phyloP scores from a whole-genome alignment of 2,329 filamentous ascomycete genomes.

The Cladophialophora carrionii region DNA sequence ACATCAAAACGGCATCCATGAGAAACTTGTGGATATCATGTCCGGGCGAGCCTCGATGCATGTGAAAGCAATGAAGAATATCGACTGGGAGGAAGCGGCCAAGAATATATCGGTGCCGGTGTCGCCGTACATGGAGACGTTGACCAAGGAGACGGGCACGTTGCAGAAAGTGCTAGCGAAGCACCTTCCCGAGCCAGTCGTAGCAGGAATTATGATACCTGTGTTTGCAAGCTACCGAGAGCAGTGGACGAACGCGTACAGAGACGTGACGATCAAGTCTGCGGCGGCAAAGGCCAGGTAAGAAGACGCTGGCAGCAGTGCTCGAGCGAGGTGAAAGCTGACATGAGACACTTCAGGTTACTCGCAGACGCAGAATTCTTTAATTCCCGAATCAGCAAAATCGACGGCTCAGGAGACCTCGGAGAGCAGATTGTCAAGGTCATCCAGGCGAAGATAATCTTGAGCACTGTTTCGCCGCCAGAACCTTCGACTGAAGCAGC shows the following conservation, averaged over 20 bases:
- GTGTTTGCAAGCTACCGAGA: constrained; percentile 82
- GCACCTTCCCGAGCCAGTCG: constrained; percentile 74
- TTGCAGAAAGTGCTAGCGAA: constrained; percentile 82
- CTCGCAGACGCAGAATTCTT: constrained; percentile 75
- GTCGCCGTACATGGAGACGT: constrained; percentile 80
- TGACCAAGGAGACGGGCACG: constrained; percentile 83
- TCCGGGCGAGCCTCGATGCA: constrained; percentile 73
- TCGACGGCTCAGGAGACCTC: constrained; percentile 76
- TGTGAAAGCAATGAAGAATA: constrained; percentile 71
- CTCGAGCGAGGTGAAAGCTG: constrained; percentile 33
- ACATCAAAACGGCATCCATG: constrained; percentile 86
- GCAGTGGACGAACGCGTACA: constrained; percentile 73
- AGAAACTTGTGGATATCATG: constrained; percentile 94
- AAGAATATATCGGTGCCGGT: constrained; percentile 51
- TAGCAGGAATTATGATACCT: constrained; percentile 80
- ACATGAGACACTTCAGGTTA: constrained; percentile 56
- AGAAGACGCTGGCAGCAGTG: constrained; percentile 42
- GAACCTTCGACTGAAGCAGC: background rate
- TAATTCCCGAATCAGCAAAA: constrained; percentile 69
- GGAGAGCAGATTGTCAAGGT: constrained; percentile 67
- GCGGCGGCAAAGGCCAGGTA: constrained; percentile 72
- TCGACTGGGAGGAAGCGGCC: constrained; percentile 68
- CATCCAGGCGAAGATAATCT: constrained; percentile 44
- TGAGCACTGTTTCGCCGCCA: constrained; percentile 13
- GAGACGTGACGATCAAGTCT: constrained; percentile 66